Evolutionary conservation across 352 stramenopile genomes (phyloP), one percentile per base, ranked within the genome.

Genomic region (Phytophthora vignae): DNA sequence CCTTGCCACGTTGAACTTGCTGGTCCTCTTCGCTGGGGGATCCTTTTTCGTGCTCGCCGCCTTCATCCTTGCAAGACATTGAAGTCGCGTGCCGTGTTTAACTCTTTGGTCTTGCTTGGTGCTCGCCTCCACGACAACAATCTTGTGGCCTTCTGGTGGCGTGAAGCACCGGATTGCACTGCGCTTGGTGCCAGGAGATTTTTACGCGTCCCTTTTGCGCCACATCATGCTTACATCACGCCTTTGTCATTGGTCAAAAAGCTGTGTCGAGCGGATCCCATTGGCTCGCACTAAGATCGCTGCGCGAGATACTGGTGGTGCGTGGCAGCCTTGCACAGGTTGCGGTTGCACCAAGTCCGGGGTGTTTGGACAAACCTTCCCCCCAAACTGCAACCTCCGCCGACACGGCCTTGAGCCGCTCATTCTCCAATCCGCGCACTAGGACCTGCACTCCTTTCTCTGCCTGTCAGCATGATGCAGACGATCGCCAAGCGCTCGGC

Each of bases 401-500:
- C 22, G 25, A 44, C 38, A 17, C 38, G 15, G 38, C 38, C 15
- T 44, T 8, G 12, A 15, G 40, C 58, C 36, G 33, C 31, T 69
- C 66, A 71, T 81, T 76, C 74, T 60, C 50, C 63, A 74, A 61
- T 76, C 49, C 19, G 59, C 55, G 22, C 44, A n/a, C 14, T 22
- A 17, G 46, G 22, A 64, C 53, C 36, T 64, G 1, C 44, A 65
- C 56, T 65, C 31, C 31, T 54, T 38, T n/a, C 10, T 55, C 27
- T 14, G 53, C 31, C 21, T n/a, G 40, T 53, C 58, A 69, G 10
- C n/a, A 82, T 84, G 71, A 70, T 84, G 49, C 66, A 73, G 55
- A 73, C 68, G 64, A 65, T 80, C 52, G 72, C 55, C 62, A 80
- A 82, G 68, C 71, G 75, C 46, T 73, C 73, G 31, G 53, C 49